A percentile compares a stretch with the other conserved stretches of the same genome.
Conservation (phyloP, 1,284 basidiomycete genomes). For the Sanghuangporus sanghuang region DNA sequence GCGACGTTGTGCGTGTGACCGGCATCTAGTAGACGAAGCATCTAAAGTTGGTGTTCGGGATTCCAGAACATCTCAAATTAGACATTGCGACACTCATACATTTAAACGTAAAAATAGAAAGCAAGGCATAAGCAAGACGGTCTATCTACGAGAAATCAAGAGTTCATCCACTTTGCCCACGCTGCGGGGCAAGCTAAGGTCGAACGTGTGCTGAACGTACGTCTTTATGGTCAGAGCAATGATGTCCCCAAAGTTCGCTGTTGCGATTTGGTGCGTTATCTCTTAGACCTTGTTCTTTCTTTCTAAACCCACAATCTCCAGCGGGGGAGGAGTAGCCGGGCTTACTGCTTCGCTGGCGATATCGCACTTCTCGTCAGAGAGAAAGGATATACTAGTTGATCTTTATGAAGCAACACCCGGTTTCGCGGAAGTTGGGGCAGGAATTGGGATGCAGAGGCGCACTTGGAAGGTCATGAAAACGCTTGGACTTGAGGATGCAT, state of each 20-base stretch:
- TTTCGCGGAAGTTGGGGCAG: conserved; percentile 40
- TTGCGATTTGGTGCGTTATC: conserved; percentile 10
- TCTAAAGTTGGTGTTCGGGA: too few species aligned
- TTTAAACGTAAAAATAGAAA: too few species aligned
- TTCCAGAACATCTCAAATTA: too few species aligned
- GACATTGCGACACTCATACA: too few species aligned
- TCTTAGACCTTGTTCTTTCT: not conserved
- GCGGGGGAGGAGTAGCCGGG: conserved; percentile 37
- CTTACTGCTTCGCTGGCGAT: conserved; percentile 33
- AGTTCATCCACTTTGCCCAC: too few species aligned
- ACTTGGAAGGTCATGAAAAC: conserved; percentile 22
- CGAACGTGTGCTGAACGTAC: too few species aligned
- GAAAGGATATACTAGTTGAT: conserved; percentile 33
- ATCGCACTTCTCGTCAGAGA: conserved; percentile 25
- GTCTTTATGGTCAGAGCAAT: not conserved
- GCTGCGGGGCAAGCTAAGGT: too few species aligned
- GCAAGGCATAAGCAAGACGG: too few species aligned
- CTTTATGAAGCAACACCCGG: conserved; percentile 35
- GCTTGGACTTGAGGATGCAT: conserved; percentile 23
- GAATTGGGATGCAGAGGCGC: conserved; percentile 28
- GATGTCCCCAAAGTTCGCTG: conserved; percentile 4
- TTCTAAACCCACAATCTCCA: conserved; percentile 15
- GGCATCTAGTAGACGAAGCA: too few species aligned
- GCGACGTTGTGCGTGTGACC: too few species aligned
- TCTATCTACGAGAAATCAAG: too few species aligned